A percentile compares a stretch with the other conserved stretches of the same genome.
These are phyloP conservation scores for Chimonanthus salicifolius DNA, from an alignment of 164 flowering plant genomes.

Conservation along the genomic window DNA sequence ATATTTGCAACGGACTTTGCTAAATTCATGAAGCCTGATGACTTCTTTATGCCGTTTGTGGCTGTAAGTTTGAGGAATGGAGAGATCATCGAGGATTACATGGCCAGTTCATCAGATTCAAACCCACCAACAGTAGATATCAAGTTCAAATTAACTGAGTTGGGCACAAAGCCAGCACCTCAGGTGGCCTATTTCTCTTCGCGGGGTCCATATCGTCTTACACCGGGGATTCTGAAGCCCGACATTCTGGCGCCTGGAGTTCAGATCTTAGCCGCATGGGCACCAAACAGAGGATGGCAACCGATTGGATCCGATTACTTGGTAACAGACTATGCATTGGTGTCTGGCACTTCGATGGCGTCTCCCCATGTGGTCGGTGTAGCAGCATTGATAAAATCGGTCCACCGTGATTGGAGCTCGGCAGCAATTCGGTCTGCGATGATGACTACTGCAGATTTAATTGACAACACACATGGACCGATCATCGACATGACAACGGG, in stretches of 20 bases:
- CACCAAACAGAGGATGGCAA: constrained; percentile 10
- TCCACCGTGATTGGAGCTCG: constrained; percentile 32
- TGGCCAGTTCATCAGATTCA: background rate
- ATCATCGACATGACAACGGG: constrained; percentile 14
- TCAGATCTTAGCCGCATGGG: constrained; percentile 31
- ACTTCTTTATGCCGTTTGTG: constrained; percentile 22
- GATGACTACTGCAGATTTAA: constrained; percentile 33
- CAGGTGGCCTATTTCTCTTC: constrained; percentile 34
- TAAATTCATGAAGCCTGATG: constrained; percentile 2
- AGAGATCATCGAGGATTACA: constrained; percentile 16
- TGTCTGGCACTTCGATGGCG: constrained; percentile 41
- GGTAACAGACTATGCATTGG: constrained; percentile 19
- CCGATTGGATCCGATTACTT: constrained; percentile 14
- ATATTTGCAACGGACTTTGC: constrained; percentile 15
- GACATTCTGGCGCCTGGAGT: constrained; percentile 36
- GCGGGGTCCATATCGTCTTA: constrained; percentile 18
- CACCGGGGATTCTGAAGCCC: constrained; percentile 32
- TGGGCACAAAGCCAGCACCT: constrained; percentile 31
- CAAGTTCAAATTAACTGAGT: constrained; percentile 20
- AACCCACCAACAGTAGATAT: constrained; percentile 13
- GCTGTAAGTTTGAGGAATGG: constrained; percentile 16
- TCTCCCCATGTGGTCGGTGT: constrained; percentile 29
- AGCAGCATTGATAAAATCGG: constrained; percentile 30
- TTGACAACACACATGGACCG: constrained; percentile 14
- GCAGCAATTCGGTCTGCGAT: constrained; percentile 39